phyloP scores from a whole-genome alignment of 768 basidiomycete genomes.

The Podaxis pistillaris region DNA sequence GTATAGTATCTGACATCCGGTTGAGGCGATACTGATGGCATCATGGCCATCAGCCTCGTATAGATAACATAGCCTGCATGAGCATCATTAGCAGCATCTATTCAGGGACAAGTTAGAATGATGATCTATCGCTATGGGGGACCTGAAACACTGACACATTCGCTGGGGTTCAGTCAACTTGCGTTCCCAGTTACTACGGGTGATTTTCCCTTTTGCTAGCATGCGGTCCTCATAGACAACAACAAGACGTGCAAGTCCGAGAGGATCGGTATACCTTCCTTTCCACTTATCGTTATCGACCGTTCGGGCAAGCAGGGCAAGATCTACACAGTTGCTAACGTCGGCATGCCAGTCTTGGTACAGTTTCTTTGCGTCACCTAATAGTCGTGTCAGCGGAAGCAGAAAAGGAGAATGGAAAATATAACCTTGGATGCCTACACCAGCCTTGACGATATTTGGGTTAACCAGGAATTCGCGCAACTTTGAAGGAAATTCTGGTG shows the following conservation, averaged over 20 bases:
- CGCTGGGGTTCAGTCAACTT: constrained; percentile 43
- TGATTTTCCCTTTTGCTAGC: constrained; percentile 58
- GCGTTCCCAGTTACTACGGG: constrained; percentile 70
- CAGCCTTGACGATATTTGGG: constrained; percentile 58
- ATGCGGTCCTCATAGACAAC: constrained; percentile 53
- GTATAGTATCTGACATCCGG: constrained; percentile 48
- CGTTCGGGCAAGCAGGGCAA: constrained; percentile 65
- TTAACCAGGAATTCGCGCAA: constrained; percentile 54
- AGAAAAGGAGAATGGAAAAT: constrained; percentile 13
- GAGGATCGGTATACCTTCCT: constrained; percentile 56
- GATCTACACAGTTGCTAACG: constrained; percentile 60
- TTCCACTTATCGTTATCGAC: constrained; percentile 75
- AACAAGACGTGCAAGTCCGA: constrained; percentile 67
- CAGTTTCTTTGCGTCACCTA: constrained; percentile 71
- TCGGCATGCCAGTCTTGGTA: constrained; percentile 45
- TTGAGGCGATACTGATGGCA: constrained; percentile 29
- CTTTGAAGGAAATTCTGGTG: constrained; percentile 49
- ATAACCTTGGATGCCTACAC: constrained; percentile 73
- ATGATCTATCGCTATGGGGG: constrained; percentile 3
- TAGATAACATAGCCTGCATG: constrained; percentile 61
- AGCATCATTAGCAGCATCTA: constrained; percentile 75
- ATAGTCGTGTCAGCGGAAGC: constrained; percentile 9
- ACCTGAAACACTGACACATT: constrained; percentile 51
- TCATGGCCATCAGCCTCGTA: constrained; percentile 43
- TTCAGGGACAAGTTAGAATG: constrained; percentile 7